A percentile compares a stretch with the other conserved stretches of the same genome.
These are phyloP conservation scores for Euphorbia peplus DNA, from an alignment of 345 rosid genomes.

Conservation along the genomic window DNA sequence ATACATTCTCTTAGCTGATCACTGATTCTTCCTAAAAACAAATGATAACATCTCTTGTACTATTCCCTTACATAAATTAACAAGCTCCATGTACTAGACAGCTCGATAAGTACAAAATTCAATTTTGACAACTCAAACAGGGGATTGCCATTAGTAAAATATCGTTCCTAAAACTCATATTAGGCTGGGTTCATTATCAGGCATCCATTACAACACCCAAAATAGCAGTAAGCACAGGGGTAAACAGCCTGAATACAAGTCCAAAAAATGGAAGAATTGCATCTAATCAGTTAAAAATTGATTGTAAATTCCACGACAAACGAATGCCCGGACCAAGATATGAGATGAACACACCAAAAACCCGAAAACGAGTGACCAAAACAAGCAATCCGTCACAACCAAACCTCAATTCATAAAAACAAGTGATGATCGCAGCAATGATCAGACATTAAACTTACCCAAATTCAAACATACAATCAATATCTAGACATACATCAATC, in stretches of 20 bases:
- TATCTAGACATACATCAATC: background rate
- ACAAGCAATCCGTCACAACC: background rate
- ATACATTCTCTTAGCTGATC: no score
- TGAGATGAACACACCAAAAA: background rate
- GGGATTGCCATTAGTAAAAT: background rate
- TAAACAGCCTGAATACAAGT: background rate
- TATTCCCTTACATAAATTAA: background rate
- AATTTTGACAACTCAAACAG: no score
- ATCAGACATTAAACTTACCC: background rate
- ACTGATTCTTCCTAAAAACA: background rate
- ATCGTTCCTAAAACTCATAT: background rate
- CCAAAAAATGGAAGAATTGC: background rate
- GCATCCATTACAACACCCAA: background rate
- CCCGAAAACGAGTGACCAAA: background rate
- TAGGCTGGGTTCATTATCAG: background rate
- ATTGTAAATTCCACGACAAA: background rate
- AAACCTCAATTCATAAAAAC: background rate
- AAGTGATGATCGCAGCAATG: background rate
- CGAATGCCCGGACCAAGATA: background rate
- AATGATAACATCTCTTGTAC: background rate
- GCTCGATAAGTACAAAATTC: no score
- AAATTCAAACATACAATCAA: background rate
- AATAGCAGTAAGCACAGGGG: background rate
- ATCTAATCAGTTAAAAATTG: background rate
- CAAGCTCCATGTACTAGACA: background rate